Base-by-base conservation (phyloP, 179 eudicot species). In the Beta lomatogona region DNA sequence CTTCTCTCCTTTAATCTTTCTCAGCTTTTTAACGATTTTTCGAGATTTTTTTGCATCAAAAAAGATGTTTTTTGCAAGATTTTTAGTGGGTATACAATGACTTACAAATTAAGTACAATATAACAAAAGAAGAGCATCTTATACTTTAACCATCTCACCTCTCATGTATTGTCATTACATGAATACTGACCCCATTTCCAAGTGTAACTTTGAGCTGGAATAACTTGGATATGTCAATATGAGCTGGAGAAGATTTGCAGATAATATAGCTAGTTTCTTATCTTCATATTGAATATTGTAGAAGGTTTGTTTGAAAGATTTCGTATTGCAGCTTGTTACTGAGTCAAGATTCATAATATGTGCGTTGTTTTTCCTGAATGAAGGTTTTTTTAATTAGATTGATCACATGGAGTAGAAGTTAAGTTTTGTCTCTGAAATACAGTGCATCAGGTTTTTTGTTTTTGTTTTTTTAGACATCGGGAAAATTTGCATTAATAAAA, bases 221-320 rank as follows among this genome's bases (percentile, higher is more conserved):
- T 21, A 22, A 22, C 52, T 74, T 74, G 5, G 19, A 57, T 46
- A 57, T 55, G 22, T 36, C 48, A 75, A 57, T n/a, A 54, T 57
- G 66, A 75, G 28, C 52, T 77, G 58, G 71, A 61, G 15, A 46
- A 45, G 28, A 66, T 77, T 14, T 25, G 31, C 75, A 36, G 22
- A 36, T 36, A 36, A 36, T 31, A 31, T 44, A 79, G 48, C 50
- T 61, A 63, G 61, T 14, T 31, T 48, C 60, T n/a, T 57, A 41
- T 16, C 65, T 72, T n/a, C 78, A 31, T 57, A 63, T 45, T 60
- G 80, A 60, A 70, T 52, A 60, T 16, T 19, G 12, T 18, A 69
- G 0, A 45, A 44, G 53, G 6, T 48, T 9, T 0, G 36, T 69
- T 15, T 6, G 14, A 2, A 44, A 6, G 52, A 46, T 28, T 46